phyloP scores from a whole-genome alignment of 805 yeast genomes.

The Candida piceae region DNA sequence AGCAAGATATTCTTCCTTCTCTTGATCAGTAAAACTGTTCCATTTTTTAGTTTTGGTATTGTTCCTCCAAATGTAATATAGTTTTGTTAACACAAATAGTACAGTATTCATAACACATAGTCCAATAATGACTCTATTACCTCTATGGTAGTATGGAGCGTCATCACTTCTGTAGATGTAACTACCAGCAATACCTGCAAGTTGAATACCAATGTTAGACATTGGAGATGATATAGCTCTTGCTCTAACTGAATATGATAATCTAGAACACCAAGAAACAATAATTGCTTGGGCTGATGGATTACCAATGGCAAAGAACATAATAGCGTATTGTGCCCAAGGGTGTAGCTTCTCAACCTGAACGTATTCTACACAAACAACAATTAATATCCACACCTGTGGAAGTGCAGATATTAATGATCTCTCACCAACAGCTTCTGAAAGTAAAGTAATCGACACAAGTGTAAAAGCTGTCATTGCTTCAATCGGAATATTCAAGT shows the following conservation, averaged over 20 bases:
- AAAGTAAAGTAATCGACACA: slow-evolving; percentile 29
- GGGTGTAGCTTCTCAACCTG: slow-evolving; percentile 4
- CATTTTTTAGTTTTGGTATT: slow-evolving; percentile 37
- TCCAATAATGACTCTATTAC: slow-evolving; percentile 39
- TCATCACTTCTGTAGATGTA: slow-evolving; percentile 54
- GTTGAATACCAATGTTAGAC: slow-evolving; percentile 53
- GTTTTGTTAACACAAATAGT: slow-evolving; percentile 25
- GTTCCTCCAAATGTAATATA: slow-evolving; percentile 43
- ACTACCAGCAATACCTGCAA: slow-evolving; percentile 43
- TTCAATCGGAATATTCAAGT: slow-evolving; percentile 43
- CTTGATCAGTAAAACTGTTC: slow-evolving; percentile 41
- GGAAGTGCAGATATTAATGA: slow-evolving; percentile 8
- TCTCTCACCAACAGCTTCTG: slow-evolving; percentile 29
- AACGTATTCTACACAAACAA: slow-evolving; percentile 9
- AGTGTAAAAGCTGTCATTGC: slow-evolving; percentile 29
- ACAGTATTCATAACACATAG: slow-evolving; percentile 29
- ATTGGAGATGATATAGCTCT: slow-evolving; percentile 57
- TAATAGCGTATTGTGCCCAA: slow-evolving; percentile 11
- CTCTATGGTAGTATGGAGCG: slow-evolving; percentile 49
- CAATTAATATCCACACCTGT: slow-evolving; percentile 14
- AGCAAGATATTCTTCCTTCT: slow-evolving; percentile 39
- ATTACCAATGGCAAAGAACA: slow-evolving; percentile 28
- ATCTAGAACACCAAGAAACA: slow-evolving; percentile 54
- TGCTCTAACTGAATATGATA: slow-evolving; percentile 54
- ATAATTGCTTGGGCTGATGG: slow-evolving; percentile 43